Conservation (phyloP, 768 basidiomycete genomes). For the Scleroderma bovista region DNA sequence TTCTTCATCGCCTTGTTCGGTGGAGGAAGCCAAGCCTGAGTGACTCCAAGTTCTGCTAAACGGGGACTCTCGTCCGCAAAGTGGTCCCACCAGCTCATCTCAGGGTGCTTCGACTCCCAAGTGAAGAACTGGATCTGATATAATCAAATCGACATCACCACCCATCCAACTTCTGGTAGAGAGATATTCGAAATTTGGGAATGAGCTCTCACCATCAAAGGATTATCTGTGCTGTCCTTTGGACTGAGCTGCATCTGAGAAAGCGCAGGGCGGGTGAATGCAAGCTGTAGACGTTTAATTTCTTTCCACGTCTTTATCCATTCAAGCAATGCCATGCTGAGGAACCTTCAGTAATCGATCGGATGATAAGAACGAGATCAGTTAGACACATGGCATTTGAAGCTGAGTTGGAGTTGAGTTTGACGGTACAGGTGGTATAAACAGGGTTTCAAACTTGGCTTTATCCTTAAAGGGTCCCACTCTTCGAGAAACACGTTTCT, state of each 20-base stretch:
- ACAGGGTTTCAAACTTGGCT: no score
- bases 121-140: slow-evolving; percentile 77
- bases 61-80: slow-evolving; percentile 59
- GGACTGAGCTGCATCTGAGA: slow-evolving; percentile 59
- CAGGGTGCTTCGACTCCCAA: slow-evolving; percentile 58
- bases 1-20: slow-evolving; percentile 71
- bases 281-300: slow-evolving; percentile 17
- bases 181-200: background rate
- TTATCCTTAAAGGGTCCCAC: no score
- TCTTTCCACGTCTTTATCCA: slow-evolving; percentile 11
- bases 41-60: slow-evolving; percentile 64
- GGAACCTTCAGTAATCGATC: no score
- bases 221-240: slow-evolving; percentile 42
- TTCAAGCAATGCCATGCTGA: background rate
- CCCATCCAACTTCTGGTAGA: background rate
- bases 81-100: slow-evolving; percentile 77
- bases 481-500: no score
- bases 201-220: slow-evolving; percentile 54
- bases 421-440: no score
- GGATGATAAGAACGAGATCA: no score
- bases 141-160: background rate
- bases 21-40: slow-evolving; percentile 81
- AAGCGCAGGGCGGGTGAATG: slow-evolving; percentile 37
- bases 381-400: no score
- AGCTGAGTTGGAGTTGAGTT: no score